Conservation (phyloP, 1,284 basidiomycete genomes). For the Neolentinus lepideus region DNA sequence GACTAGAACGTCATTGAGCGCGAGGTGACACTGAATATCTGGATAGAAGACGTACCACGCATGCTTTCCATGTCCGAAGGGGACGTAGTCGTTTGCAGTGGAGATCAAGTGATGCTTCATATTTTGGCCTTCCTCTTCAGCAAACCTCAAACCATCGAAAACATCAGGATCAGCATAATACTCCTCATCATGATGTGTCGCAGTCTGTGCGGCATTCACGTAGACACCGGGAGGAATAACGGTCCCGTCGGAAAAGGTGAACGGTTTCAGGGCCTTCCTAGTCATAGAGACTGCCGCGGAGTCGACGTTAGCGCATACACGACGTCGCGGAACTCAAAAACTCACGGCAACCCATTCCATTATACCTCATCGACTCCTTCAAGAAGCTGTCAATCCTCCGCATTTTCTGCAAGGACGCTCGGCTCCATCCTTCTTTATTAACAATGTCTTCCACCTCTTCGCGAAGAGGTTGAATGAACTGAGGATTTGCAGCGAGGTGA, state of each 20-base stretch:
- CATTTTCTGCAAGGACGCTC: constrained; percentile 34
- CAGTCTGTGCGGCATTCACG: constrained; percentile 31
- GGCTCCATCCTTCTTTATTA: constrained; percentile 36
- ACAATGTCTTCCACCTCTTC: constrained; percentile 35
- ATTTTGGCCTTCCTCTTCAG: constrained; percentile 19
- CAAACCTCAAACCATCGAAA: constrained; percentile 41
- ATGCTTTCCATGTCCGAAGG: constrained; percentile 36
- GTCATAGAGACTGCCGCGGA: constrained; percentile 18
- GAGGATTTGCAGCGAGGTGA: constrained; percentile 32
- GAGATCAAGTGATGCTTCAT: constrained; percentile 25
- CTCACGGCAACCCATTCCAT: constrained; percentile 8
- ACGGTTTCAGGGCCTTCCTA: constrained; percentile 23
- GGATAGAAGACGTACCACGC: constrained; percentile 30
- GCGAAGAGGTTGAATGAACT: constrained; percentile 31
- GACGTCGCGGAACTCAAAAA: neutral
- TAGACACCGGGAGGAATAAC: constrained; percentile 34
- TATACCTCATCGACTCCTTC: constrained; percentile 34
- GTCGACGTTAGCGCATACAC: neutral
- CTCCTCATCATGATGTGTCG: constrained; percentile 33
- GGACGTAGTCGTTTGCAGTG: constrained; percentile 27
- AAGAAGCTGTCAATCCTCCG: constrained; percentile 47
- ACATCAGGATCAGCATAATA: constrained; percentile 31
- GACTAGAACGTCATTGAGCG: constrained; percentile 18
- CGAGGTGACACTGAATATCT: neutral
- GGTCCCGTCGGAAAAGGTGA: constrained; percentile 30